phyloP scores from a whole-genome alignment of 805 yeast genomes.

The Cyberlindnera sargentensis region DNA sequence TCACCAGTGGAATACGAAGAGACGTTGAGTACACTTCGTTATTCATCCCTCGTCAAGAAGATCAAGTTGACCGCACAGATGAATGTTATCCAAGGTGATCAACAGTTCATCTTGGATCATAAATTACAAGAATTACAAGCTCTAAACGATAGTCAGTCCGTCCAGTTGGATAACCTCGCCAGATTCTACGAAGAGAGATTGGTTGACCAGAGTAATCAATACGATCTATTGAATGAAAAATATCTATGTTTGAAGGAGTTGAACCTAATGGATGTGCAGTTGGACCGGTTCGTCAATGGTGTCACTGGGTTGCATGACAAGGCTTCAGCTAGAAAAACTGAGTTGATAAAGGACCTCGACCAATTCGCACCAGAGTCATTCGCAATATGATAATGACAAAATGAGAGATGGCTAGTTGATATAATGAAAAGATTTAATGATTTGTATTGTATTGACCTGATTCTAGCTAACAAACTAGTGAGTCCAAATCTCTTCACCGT shows the following conservation, averaged over 20 bases:
- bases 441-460: too few species aligned
- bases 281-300: too few species aligned
- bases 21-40: conserved; percentile 65
- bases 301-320: too few species aligned
- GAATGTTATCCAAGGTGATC: conserved; percentile 25
- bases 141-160: conserved; percentile 14
- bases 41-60: conserved; percentile 69
- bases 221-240: conserved; percentile 13
- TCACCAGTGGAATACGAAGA: conserved; percentile 79
- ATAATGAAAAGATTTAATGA: too few species aligned
- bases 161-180: conserved; percentile 18
- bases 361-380: too few species aligned
- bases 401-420: too few species aligned
- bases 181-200: conserved; percentile 23
- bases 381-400: too few species aligned
- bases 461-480: conserved; percentile 11
- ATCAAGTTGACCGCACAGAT: conserved; percentile 56
- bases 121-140: conserved; percentile 9
- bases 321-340: too few species aligned
- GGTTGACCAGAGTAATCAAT: conserved; percentile 22
- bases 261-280: too few species aligned
- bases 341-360: too few species aligned
- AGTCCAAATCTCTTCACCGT: conserved; percentile 64
- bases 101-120: conserved; percentile 3
- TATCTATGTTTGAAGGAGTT: not conserved